Evolutionary conservation across 176 grass and related monocot genomes (phyloP), one percentile per base, ranked within the genome.

Genomic region (Hyparrhenia diplandra): DNA sequence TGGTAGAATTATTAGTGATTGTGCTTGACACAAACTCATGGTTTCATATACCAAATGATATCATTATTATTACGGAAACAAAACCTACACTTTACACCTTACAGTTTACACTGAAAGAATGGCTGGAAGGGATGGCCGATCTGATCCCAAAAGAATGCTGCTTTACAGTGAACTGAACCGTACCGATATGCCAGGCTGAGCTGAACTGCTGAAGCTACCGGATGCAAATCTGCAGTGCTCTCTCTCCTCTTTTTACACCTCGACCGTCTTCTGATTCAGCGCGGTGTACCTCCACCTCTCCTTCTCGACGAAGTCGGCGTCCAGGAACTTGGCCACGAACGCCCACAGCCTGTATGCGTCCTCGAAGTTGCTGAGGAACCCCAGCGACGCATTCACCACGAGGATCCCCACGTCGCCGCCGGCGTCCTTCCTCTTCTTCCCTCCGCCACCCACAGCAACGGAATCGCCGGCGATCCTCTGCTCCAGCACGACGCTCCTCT

Each of bases 261-360:
- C 92, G 47, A 92, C 83, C 29, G 87, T 89, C 82, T 74, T 94
- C 81, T 94, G 94, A 80, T 94, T 97, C 16, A 97, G 82, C 77
- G 92, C 85, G 57, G 89, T 94, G 69, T 97, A 94, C 83, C 94
- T 97, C 94, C 91, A 97, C 74, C 85, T 83, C 81, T 97, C 94
- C 80, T 94, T 97, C 80, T 97, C 94, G 40, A 97, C 85, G 64
- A 94, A 97, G 66, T 97, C 92, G 18, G 94, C 94, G 87, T 97
- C 92, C 71, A 97, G 55, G 78, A 97, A 94, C 76, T 89, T 97
- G 39, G 94, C 94, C 65, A 97, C 81, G 60, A 97, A 97, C 80
- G 81, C 89, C 94, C 92, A 94, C 68, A 97, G 81, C 80, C 70
- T 92, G 71, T 94, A 97, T 0, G 89, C 94, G 91, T 97, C 94